Base-by-base conservation (phyloP, 768 basidiomycete genomes). In the Phaffia tasmanica region DNA sequence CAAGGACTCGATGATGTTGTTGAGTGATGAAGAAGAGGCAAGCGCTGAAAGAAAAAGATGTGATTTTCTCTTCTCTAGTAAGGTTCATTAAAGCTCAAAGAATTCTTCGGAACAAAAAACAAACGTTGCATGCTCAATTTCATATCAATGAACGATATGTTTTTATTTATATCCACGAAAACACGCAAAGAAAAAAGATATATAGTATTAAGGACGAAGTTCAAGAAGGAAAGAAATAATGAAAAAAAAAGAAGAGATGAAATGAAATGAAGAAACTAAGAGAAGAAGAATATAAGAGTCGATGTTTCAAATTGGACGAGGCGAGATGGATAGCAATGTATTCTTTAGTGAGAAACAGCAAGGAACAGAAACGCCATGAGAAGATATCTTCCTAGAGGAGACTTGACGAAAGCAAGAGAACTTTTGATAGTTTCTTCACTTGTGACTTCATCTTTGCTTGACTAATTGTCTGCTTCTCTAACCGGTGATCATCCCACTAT, bases 251-350 rank as follows among this genome's bases (percentile, higher is more conserved):
- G 23, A 23, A 57, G 54, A 58, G 49, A 57, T 4, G 25, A 32
- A 54, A 23, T 16, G 15, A 59, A 56, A 57, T 51, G 47, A 55
- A 30, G 30, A 49, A 25, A 56, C 60, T 27, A 7, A 27, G 27
- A 54, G 57, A 48, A 62, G 19, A 35, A 19, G 55, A 55, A 47
- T 59, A 57, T 53, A 49, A 67, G 19, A 25, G 27, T 47, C 25
- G 15, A 63, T 25, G 21, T 42, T 57, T 53, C 49, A 55, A 47
- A 63, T 57, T 27, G 51, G 58, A 48, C 42, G 48, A 51, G 32
- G 69, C 50, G 50, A 57, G 57, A 60, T 30, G 56, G 46, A 51
- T 25, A 48, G 42, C 32, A 35, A 23, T 54, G 49, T 63, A 68
- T 57, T 60, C 62, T 64, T 61, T 60, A 57, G 56, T 11, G 27